These are phyloP conservation scores for Solanum etuberosum DNA, from an alignment of 257 asterid species.

Conservation along the genomic window DNA sequence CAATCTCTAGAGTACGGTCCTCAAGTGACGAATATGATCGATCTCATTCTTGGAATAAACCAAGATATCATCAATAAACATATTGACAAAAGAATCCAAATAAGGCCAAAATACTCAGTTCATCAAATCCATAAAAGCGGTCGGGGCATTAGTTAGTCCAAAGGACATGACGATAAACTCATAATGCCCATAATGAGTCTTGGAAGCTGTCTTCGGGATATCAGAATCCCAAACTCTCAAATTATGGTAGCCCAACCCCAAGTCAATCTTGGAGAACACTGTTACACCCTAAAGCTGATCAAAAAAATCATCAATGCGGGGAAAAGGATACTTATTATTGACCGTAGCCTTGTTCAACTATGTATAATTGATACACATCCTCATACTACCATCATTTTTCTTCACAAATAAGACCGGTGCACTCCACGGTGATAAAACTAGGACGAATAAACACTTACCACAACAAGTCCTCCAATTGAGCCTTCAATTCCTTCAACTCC, in stretches of 20 bases:
- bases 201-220: not conserved
- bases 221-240: not conserved
- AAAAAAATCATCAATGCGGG: not conserved
- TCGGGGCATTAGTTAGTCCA: too few species aligned
- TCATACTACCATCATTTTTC: not conserved
- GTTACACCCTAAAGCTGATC: too few species aligned
- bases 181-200: not conserved
- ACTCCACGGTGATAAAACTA: too few species aligned
- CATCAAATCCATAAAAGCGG: not conserved
- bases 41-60: not conserved
- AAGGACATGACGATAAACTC: not conserved
- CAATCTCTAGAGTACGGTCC: not conserved
- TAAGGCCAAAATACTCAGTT: not conserved
- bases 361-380: not conserved
- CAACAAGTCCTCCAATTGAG: not conserved
- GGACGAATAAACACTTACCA: not conserved
- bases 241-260: not conserved
- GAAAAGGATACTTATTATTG: not conserved
- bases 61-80: not conserved
- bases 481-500: not conserved
- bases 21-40: not conserved
- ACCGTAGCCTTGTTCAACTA: not conserved
- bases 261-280: not conserved
- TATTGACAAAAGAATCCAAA: too few species aligned
- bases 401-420: not conserved